Percentiles rank a stretch among this genome's conserved stretches.
Conservation (phyloP, 805 yeast genomes). For the Lipomyces sp. region DNA sequence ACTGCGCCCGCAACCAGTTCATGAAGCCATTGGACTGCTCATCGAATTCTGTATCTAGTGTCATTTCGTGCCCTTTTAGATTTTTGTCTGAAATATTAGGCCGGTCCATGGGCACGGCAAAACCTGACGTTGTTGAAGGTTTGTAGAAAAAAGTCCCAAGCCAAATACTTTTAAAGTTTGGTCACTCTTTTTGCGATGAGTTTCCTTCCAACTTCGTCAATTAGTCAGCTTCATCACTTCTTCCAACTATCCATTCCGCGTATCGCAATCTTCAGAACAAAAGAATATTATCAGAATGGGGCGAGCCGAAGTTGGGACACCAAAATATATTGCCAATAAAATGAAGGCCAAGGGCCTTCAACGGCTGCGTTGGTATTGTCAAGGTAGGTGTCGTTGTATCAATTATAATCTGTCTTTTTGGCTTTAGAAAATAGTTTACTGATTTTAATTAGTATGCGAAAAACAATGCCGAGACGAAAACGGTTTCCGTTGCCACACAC, state of each 20-base stretch:
- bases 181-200: too few relatives aligned
- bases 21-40: constrained; percentile 18
- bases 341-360: constrained; percentile 85
- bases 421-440: constrained; percentile 38
- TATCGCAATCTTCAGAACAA: neutral
- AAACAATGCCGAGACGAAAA: constrained; percentile 96
- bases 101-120: neutral
- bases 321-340: constrained; percentile 74
- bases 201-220: too few relatives aligned
- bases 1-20: constrained; percentile 27
- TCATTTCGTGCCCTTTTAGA: neutral
- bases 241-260: neutral
- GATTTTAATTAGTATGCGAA: constrained; percentile 60
- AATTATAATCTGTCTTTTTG: neutral
- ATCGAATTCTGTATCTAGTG: constrained; percentile 10
- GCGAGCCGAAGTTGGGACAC: constrained; percentile 64
- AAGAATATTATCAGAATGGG: constrained; percentile 49
- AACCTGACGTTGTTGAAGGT: too few relatives aligned
- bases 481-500: constrained; percentile 90
- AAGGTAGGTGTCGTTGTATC: constrained; percentile 29
- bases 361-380: constrained; percentile 86
- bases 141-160: too few relatives aligned
- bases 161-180: too few relatives aligned
- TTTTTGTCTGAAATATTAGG: neutral
- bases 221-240: too few relatives aligned